phyloP scores from a whole-genome alignment of 441 rosid genomes.

The Cnidoscolus chayamansa region DNA sequence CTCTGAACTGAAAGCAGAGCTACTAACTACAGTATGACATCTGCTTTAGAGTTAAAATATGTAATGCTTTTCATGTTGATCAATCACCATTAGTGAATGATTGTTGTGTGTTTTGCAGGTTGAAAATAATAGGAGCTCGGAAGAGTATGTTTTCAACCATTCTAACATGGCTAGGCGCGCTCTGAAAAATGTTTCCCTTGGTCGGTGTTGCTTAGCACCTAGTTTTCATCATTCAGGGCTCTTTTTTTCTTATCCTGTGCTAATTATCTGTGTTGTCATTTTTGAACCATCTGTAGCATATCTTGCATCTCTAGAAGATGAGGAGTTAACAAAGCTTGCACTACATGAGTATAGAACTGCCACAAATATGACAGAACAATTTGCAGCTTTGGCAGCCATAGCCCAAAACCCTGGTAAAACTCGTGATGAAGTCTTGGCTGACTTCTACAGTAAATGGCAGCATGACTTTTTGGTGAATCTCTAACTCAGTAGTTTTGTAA shows the following conservation, averaged over 20 bases:
- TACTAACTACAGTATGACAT: conserved; percentile 61
- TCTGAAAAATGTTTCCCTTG: conserved; percentile 76
- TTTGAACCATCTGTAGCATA: conserved; percentile 46
- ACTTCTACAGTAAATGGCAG: conserved; percentile 90
- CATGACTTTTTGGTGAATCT: conserved; percentile 65
- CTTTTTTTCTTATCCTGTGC: neutral
- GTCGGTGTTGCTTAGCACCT: conserved; percentile 40
- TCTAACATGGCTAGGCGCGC: conserved; percentile 82
- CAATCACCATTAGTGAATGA: conserved; percentile 4
- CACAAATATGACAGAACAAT: conserved; percentile 89
- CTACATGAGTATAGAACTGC: conserved; percentile 71
- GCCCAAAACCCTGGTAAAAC: conserved; percentile 67
- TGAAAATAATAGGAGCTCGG: conserved; percentile 67
- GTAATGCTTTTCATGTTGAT: neutral
- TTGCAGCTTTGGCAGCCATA: conserved; percentile 92
- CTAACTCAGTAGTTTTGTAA: conserved; percentile 7
- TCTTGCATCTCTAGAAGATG: conserved; percentile 80
- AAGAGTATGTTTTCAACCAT: conserved; percentile 72
- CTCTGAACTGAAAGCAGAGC: conserved; percentile 69
- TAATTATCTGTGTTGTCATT: conserved; percentile 11
- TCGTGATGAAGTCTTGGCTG: conserved; percentile 78
- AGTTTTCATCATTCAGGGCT: conserved; percentile 7
- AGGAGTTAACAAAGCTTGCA: conserved; percentile 46
- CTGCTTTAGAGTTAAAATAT: conserved; percentile 12
- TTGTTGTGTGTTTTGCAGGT: conserved; percentile 44